These are phyloP conservation scores for Emergomyces orientalis DNA, from an alignment of 2,329 filamentous ascomycete genomes.

Conservation along the genomic window DNA sequence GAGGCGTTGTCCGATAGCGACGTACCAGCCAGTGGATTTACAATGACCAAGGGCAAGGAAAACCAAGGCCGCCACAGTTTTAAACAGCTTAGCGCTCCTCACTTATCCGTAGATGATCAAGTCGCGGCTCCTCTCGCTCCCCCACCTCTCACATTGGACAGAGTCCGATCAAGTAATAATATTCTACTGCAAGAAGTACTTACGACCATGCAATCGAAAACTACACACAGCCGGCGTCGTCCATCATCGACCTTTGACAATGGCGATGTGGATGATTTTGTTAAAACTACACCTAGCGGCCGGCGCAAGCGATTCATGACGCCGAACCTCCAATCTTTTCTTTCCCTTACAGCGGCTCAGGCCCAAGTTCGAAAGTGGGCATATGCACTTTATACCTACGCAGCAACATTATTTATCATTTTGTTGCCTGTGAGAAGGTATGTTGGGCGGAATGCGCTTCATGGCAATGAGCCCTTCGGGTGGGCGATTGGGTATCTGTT, in stretches of 20 bases:
- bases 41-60: not conserved
- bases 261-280: slow-evolving; percentile 15
- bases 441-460: slow-evolving; percentile 57
- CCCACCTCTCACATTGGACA: slow-evolving; percentile 20
- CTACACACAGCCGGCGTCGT: slow-evolving; percentile 34
- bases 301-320: slow-evolving; percentile 58
- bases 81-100: not conserved
- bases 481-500: slow-evolving; percentile 89
- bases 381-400: slow-evolving; percentile 73
- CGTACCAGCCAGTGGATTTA: slow-evolving; percentile 18
- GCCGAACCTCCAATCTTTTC: slow-evolving; percentile 59
- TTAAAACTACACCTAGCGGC: slow-evolving; percentile 50
- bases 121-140: not conserved
- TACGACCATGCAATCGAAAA: slow-evolving; percentile 15
- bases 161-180: slow-evolving; percentile 9
- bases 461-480: slow-evolving; percentile 70
- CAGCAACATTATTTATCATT: slow-evolving; percentile 55
- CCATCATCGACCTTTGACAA: slow-evolving; percentile 41
- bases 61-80: not conserved
- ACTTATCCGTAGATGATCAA: not conserved
- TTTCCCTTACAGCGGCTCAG: slow-evolving; percentile 70
- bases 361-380: slow-evolving; percentile 69
- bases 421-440: slow-evolving; percentile 62
- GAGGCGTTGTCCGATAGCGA: slow-evolving; percentile 33
- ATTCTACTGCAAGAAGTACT: not conserved